These are phyloP conservation scores for Phytophthora litchii DNA, from an alignment of 352 stramenopile genomes.

Conservation along the genomic window DNA sequence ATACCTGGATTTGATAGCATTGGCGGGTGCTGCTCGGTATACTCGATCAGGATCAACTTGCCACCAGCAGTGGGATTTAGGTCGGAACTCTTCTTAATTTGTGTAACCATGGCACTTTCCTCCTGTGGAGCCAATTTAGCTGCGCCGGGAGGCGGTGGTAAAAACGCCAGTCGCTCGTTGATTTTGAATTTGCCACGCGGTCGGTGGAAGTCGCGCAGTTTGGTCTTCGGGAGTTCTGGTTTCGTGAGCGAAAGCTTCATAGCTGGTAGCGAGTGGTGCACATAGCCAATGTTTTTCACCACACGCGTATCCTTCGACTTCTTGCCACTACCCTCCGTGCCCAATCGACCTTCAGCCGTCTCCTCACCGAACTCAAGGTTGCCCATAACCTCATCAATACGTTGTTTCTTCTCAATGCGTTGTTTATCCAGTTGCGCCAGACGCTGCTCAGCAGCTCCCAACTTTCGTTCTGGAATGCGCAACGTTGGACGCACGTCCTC, in stretches of 20 bases:
- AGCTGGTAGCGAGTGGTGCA: conserved; percentile 86
- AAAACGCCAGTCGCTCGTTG: conserved; percentile 71
- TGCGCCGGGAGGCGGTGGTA: conserved; percentile 46
- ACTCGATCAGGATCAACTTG: conserved; percentile 85
- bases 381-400: conserved; percentile 82
- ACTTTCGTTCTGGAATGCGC: conserved; percentile 81
- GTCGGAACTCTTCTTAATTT: conserved; percentile 90
- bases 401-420: conserved; percentile 75
- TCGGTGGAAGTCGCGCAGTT: conserved; percentile 83
- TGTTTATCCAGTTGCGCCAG: conserved; percentile 79
- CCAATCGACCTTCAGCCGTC: conserved; percentile 64
- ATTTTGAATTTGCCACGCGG: conserved; percentile 89
- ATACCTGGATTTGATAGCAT: conserved; percentile 86
- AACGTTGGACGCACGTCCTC: conserved; percentile 82
- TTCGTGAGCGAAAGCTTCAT: conserved; percentile 90
- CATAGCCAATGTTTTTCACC: conserved; percentile 84
- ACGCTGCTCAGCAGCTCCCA: conserved; percentile 77
- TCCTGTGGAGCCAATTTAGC: conserved; percentile 58
- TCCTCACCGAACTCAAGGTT: conserved; percentile 83
- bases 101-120: conserved; percentile 76
- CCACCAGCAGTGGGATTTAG: conserved; percentile 75
- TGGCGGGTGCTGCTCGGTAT: conserved; percentile 82
- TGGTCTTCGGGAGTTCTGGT: conserved; percentile 80
- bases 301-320: conserved; percentile 86
- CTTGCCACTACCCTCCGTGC: conserved; percentile 72